Evolutionary conservation across 305 asterid genomes (phyloP), one percentile per base, ranked within the genome.

Genomic region (Andrographis paniculata): DNA sequence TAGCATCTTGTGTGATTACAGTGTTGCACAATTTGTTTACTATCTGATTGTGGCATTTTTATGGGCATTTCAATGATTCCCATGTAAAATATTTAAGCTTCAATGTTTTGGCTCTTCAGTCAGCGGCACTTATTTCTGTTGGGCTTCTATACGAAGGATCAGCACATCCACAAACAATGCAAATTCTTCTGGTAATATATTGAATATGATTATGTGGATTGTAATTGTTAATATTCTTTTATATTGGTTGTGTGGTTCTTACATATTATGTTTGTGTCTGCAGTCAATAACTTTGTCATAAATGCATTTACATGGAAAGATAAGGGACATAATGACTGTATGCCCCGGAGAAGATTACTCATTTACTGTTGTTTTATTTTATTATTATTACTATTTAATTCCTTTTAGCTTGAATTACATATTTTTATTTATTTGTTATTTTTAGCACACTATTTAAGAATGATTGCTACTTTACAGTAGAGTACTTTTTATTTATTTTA

Each of bases 121-220:
- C 95, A 19, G 96, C 95, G 42, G 96, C 99, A 51, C 89, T 91
- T 62, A 51, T 91, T 46, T 91, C 96, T 14, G 76, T 86, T 39
- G 96, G 99, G 64, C 87, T 91, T 58, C 85, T 91, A 52, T 91
- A 83, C 12, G 99, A 91, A 71, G 96, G 99, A 68, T 83, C 96
- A 14, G 96, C 89, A 24, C 99, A 91, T 57, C 95, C 88, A 17
- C 96, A 91, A 61, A 87, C 99, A 23, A 91, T 91, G 99, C 87
- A 83, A 55, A 69, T 79, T 75, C 96, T 91, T 77, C 71, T 91
- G 99, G 99, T 91, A 83, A 67, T 47, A 53, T 37, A 9, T 42
- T 50, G 11, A 33, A 33, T 33, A n/a, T 33, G 38, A 13, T 33
- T 13, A 33, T 6, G 4, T 11, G 14, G 14, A 33, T 33, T 33